A percentile compares a stretch with the other conserved stretches of the same genome.
These are phyloP conservation scores for Kwoniella shivajii DNA, from an alignment of 1,284 basidiomycete species.

Conservation along the genomic window DNA sequence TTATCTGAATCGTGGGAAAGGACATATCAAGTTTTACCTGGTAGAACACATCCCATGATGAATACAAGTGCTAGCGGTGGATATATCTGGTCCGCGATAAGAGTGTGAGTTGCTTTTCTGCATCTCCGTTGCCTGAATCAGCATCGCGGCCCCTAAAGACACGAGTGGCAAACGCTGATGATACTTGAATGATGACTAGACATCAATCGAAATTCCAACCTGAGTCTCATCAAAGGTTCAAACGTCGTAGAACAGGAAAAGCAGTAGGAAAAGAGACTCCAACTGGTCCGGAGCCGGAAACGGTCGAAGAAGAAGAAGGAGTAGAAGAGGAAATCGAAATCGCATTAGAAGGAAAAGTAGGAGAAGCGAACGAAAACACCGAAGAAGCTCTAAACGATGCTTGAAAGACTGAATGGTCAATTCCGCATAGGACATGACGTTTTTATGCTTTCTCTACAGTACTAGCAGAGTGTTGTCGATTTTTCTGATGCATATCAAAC, in stretches of 20 bases:
- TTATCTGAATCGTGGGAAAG: slow-evolving; percentile 88
- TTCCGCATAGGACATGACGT: too few relatives aligned
- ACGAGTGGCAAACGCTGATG: neutral
- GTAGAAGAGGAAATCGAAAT: slow-evolving; percentile 3
- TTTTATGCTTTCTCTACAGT: too few relatives aligned
- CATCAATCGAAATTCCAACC: slow-evolving; percentile 34
- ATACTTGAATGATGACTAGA: slow-evolving; percentile 10
- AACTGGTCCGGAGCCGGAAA: neutral
- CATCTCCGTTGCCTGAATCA: neutral
- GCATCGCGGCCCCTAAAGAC: neutral
- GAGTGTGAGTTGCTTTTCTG: slow-evolving; percentile 66
- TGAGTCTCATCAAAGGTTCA: slow-evolving; percentile 35
- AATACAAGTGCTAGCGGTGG: slow-evolving; percentile 85
- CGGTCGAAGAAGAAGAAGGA: slow-evolving; percentile 2
- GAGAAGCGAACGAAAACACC: neutral
- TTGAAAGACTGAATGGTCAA: too few relatives aligned
- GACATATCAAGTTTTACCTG: slow-evolving; percentile 88
- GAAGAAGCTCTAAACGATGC: neutral
- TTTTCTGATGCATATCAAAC: too few relatives aligned
- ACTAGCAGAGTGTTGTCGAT: too few relatives aligned
- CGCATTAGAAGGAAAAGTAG: neutral
- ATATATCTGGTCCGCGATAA: slow-evolving; percentile 78
- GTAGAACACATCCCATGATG: slow-evolving; percentile 96
- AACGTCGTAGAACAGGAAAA: slow-evolving; percentile 23
- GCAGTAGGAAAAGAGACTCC: neutral